These are phyloP conservation scores for Yamadazyma takamatsuzukensis DNA, from an alignment of 805 yeast genomes.

Conservation along the genomic window DNA sequence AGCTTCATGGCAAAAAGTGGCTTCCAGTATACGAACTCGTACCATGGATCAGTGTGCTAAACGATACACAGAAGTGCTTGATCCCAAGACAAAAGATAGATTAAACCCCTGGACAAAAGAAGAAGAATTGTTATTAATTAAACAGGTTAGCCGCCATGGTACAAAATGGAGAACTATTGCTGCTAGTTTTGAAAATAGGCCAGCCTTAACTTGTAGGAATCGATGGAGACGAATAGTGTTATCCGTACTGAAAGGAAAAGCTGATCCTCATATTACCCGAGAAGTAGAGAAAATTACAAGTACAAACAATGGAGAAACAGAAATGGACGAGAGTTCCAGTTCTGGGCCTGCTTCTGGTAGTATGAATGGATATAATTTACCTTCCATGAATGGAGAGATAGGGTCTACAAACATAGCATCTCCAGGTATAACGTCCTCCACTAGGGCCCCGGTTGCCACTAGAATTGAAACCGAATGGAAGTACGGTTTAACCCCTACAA, in stretches of 20 bases:
- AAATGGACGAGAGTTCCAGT: no score
- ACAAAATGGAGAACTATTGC: conserved; percentile 89
- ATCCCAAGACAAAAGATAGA: conserved; percentile 75
- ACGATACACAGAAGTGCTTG: conserved; percentile 81
- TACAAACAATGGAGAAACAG: background rate
- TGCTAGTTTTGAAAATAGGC: conserved; percentile 67
- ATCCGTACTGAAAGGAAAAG: conserved; percentile 65
- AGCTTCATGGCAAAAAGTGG: conserved; percentile 81
- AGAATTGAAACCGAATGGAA: conserved; percentile 53
- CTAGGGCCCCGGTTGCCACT: no score
- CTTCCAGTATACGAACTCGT: conserved; percentile 72
- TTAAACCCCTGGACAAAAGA: conserved; percentile 74
- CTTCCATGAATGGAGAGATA: no score
- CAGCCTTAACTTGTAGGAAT: conserved; percentile 86
- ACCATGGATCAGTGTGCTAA: conserved; percentile 96
- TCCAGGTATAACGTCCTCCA: conserved; percentile 2
- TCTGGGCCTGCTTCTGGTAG: no score
- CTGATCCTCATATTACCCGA: conserved; percentile 48
- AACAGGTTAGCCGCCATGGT: conserved; percentile 66
- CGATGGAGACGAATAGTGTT: conserved; percentile 88
- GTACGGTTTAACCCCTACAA: conserved; percentile 42
- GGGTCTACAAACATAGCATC: conserved; percentile 1
- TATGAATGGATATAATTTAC: no score
- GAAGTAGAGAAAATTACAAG: conserved; percentile 55
- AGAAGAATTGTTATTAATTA: conserved; percentile 71